phyloP scores from a whole-genome alignment of 225 moss, liverwort and hornwort species.

The Pseudoscleropodium purum region DNA sequence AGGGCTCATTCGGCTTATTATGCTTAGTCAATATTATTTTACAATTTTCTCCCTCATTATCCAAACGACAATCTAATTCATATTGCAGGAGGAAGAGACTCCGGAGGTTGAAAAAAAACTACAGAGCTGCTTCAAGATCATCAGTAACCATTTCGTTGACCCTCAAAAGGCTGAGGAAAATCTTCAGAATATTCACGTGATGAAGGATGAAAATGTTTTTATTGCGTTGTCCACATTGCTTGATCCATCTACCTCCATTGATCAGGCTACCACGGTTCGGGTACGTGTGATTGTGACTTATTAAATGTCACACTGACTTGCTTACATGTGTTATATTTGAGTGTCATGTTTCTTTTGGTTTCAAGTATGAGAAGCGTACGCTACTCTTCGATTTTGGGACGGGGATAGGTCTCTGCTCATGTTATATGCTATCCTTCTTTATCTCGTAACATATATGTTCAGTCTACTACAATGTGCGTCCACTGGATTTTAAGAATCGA shows the following conservation, averaged over 20 bases:
- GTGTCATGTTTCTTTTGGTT: neutral
- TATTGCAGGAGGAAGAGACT: constrained; percentile 72
- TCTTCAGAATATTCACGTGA: constrained; percentile 68
- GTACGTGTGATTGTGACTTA: constrained; percentile 23
- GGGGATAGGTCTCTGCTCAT: neutral
- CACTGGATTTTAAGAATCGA: neutral
- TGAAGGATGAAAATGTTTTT: constrained; percentile 83
- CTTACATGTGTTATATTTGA: neutral
- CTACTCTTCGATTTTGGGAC: neutral
- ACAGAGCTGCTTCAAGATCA: constrained; percentile 60
- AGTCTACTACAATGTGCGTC: neutral
- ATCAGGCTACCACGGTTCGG: constrained; percentile 49
- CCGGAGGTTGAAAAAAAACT: constrained; percentile 75
- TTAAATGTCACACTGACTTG: neutral
- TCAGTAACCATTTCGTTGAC: constrained; percentile 63
- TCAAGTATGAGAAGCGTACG: neutral
- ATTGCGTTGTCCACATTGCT: constrained; percentile 56
- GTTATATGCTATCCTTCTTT: neutral
- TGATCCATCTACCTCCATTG: constrained; percentile 40
- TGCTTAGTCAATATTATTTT: neutral
- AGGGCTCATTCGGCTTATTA: neutral
- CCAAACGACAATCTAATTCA: neutral
- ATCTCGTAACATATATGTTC: neutral
- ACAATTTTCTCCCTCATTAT: neutral
- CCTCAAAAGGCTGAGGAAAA: constrained; percentile 71